phyloP scores from a whole-genome alignment of 176 grass and related monocot species.

The Hordeum marinum region DNA sequence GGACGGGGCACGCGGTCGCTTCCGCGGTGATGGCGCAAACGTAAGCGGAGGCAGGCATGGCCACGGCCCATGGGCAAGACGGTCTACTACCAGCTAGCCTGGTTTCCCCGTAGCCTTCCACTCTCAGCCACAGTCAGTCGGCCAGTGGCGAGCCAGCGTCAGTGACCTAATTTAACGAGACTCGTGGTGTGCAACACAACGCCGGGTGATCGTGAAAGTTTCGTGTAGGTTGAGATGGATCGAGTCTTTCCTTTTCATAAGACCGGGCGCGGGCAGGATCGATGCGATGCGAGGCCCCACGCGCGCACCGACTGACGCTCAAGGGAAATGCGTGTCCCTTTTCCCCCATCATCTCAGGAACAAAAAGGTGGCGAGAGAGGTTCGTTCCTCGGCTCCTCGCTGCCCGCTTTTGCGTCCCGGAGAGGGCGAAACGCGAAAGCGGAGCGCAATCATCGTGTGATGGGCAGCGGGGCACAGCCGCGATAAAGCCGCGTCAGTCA shows the following conservation, averaged over 20 bases:
- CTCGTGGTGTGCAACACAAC: no score
- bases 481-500: slow-evolving; percentile 8
- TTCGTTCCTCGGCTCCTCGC: neutral
- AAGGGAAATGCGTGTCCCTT: neutral
- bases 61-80: neutral
- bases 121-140: neutral
- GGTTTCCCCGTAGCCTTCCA: neutral
- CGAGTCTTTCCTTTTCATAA: neutral
- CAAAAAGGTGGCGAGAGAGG: neutral
- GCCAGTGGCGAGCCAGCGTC: no score
- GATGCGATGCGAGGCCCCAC: no score
- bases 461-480: slow-evolving; percentile 1
- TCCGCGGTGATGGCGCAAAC: neutral
- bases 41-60: neutral
- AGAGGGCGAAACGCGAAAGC: neutral
- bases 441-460: slow-evolving; percentile 24
- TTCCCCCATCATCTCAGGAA: neutral
- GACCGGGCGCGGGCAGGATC: neutral
- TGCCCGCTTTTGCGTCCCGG: slow-evolving; percentile 14
- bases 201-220: no score
- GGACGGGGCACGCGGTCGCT: neutral
- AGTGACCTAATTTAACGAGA: no score
- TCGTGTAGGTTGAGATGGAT: no score
- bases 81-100: neutral
- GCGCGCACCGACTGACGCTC: neutral